Percentiles rank a stretch among this genome's conserved stretches.
Conservation (phyloP, 225 moss, liverwort and hornwort genomes). For the Straminergon stramineum region DNA sequence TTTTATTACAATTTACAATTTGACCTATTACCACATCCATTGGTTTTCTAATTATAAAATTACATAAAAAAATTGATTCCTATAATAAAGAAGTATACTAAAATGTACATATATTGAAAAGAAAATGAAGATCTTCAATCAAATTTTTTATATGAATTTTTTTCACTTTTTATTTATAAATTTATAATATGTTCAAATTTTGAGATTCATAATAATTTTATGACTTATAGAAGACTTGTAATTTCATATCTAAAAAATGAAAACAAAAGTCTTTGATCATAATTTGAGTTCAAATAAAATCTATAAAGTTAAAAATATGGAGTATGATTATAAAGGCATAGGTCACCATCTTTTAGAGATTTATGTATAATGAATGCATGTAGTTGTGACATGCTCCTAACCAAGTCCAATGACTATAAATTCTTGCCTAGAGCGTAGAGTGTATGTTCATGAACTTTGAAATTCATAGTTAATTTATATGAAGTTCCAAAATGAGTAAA, state of each 20-base stretch:
- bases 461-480: background rate
- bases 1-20: background rate
- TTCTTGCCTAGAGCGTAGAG: background rate
- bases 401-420: rapidly evolving
- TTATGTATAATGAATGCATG: background rate
- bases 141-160: background rate
- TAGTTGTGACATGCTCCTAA: background rate
- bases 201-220: background rate
- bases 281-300: background rate
- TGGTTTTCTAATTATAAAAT: background rate
- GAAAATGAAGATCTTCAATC: background rate
- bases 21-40: background rate
- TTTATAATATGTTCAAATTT: background rate
- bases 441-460: background rate
- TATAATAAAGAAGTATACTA: background rate
- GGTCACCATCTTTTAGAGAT: background rate
- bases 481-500: rapidly evolving
- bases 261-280: background rate
- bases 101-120: background rate
- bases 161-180: background rate
- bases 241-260: background rate
- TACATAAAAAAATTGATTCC: background rate
- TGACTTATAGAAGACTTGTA: no score
- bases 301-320: background rate
- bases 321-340: background rate